Conservation (phyloP, 2,329 filamentous ascomycete genomes). For the Aureobasidium melanogenum region DNA sequence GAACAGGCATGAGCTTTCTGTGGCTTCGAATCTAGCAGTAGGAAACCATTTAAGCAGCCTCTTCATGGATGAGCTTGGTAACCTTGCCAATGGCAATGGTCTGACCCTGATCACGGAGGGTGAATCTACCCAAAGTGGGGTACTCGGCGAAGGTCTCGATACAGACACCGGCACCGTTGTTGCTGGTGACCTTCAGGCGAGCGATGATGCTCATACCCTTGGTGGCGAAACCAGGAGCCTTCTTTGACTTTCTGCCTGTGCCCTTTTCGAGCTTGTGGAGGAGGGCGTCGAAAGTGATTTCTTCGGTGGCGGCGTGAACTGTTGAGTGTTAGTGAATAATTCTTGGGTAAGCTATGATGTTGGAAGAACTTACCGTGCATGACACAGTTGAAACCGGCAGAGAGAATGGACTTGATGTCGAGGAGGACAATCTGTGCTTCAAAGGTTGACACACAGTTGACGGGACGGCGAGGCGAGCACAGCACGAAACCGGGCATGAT, state of each 20-base stretch:
- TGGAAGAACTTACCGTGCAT: constrained; percentile 48
- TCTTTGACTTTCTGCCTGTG: constrained; percentile 87
- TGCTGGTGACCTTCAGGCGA: constrained; percentile 74
- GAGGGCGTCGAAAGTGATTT: constrained; percentile 82
- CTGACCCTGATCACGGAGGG: constrained; percentile 70
- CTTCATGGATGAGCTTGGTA: constrained; percentile 66
- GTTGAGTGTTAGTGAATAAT: not conserved
- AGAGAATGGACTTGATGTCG: constrained; percentile 88
- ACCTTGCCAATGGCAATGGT: constrained; percentile 99
- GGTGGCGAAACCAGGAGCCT: constrained; percentile 81
- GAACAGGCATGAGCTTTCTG: not conserved
- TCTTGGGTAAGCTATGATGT: not conserved
- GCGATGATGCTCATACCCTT: constrained; percentile 83
- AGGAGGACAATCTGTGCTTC: constrained; percentile 95
- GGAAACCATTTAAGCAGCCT: constrained; percentile 3
- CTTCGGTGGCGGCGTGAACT: constrained; percentile 93
- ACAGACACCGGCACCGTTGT: constrained; percentile 70
- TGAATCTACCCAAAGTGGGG: constrained; percentile 85
- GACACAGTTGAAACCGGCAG: constrained; percentile 94
- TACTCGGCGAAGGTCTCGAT: constrained; percentile 95
- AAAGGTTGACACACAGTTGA: constrained; percentile 81
- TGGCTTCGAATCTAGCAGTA: too few species aligned
- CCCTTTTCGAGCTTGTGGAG: constrained; percentile 95
- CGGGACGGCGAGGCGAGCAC: constrained; percentile 86
- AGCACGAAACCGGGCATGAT: constrained; percentile 92